phyloP scores from a whole-genome alignment of 805 yeast species.

The Metschnikowia koreensis region DNA sequence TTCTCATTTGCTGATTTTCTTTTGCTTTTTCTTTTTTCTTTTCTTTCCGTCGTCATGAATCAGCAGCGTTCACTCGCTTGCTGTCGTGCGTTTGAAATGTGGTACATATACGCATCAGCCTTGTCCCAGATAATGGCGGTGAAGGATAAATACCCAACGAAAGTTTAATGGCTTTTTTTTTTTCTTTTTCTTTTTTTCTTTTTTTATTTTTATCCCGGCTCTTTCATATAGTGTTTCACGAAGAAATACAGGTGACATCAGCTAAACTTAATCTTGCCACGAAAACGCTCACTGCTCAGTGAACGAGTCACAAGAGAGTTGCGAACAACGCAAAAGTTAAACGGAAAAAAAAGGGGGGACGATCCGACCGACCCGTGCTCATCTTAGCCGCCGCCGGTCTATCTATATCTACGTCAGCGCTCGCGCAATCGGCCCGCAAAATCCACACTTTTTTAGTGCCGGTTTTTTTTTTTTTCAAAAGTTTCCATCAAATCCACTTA shows the following conservation, averaged over 20 bases:
- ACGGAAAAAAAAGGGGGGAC: neutral
- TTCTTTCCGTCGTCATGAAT: neutral
- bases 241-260: too few species aligned
- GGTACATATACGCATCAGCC: constrained; percentile 5
- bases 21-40: neutral
- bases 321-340: neutral
- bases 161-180: neutral
- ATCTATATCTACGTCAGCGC: too few species aligned
- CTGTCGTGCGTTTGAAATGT: constrained; percentile 3
- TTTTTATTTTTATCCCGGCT: too few species aligned
- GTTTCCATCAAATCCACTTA: too few species aligned
- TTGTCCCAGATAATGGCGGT: neutral
- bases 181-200: neutral
- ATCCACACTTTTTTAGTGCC: neutral
- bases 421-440: too few species aligned
- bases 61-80: constrained; percentile 1
- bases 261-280: too few species aligned
- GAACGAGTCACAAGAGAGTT: too few species aligned
- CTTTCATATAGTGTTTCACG: too few species aligned
- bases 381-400: too few species aligned
- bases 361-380: neutral
- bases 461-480: too few species aligned
- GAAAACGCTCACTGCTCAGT: too few species aligned
- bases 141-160: neutral
- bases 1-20: neutral